These are phyloP conservation scores for Saprolegnia diclina DNA, from an alignment of 352 stramenopile genomes.

Conservation along the genomic window DNA sequence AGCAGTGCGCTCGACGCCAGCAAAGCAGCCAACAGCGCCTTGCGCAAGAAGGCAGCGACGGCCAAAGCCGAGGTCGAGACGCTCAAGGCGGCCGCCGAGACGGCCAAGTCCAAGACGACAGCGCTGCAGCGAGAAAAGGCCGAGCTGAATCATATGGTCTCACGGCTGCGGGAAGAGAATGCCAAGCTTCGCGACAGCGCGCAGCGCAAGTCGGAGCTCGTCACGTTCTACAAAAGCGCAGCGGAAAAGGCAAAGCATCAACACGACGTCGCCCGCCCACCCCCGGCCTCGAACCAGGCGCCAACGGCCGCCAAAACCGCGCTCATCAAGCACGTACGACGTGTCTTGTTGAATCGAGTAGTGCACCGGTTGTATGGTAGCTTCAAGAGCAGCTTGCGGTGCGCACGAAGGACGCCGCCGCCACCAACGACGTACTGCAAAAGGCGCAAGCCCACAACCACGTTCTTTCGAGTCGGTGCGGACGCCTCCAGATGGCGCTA, in stretches of 20 bases:
- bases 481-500: neutral
- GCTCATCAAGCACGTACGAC: slow-evolving; percentile 1
- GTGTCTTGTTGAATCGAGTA: neutral
- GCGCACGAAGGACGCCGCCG: neutral
- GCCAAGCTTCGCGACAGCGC: slow-evolving; percentile 5
- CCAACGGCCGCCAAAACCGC: neutral
- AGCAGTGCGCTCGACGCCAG: neutral
- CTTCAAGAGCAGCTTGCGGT: slow-evolving; percentile 8
- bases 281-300: neutral
- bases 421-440: neutral
- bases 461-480: neutral
- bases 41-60: neutral
- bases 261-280: neutral
- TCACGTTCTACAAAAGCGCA: slow-evolving; percentile 5
- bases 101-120: neutral
- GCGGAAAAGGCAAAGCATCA: neutral
- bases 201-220: slow-evolving; percentile 13
- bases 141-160: slow-evolving; percentile 19
- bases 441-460: slow-evolving; percentile 11
- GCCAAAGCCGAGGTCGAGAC: neutral
- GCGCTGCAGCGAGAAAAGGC: neutral
- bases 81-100: neutral
- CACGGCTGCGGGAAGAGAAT: slow-evolving; percentile 8
- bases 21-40: neutral
- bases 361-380: neutral